A percentile compares a stretch with the other conserved stretches of the same genome.
Evolutionary conservation across 352 stramenopile genomes (phyloP).

Genomic region (Globisporangium rhizosaccharum): DNA sequence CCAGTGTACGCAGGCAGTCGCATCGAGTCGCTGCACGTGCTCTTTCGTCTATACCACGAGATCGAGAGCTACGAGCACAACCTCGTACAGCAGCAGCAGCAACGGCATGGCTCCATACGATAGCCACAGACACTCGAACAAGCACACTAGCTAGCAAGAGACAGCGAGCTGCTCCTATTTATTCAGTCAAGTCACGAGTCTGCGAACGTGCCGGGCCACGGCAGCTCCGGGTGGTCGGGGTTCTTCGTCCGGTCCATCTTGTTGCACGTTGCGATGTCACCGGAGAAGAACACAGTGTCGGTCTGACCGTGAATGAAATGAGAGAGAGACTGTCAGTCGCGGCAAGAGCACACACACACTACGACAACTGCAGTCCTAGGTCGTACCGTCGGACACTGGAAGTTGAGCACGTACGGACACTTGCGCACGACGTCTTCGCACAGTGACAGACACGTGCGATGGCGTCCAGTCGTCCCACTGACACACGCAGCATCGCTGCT

Average conservation of each 20-base stretch:
- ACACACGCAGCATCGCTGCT: slow-evolving; percentile 17
- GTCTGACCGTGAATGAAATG: slow-evolving; percentile 22
- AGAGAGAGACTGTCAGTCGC: not conserved
- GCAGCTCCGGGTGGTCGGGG: slow-evolving; percentile 51
- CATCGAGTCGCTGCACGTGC: slow-evolving; percentile 87
- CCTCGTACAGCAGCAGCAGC: slow-evolving; percentile 14
- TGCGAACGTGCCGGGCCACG: slow-evolving; percentile 76
- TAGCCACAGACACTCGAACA: slow-evolving; percentile 3
- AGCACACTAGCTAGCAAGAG: not conserved
- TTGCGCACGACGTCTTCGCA: slow-evolving; percentile 85
- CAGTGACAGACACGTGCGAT: slow-evolving; percentile 71
- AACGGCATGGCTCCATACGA: slow-evolving; percentile 7
- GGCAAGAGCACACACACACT: not conserved
- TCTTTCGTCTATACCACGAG: slow-evolving; percentile 90
- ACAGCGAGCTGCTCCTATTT: slow-evolving; percentile 4
- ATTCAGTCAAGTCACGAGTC: slow-evolving; percentile 24
- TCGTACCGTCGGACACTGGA: slow-evolving; percentile 64
- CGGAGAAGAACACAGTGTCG: slow-evolving; percentile 70
- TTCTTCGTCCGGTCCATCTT: slow-evolving; percentile 67
- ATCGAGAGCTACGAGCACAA: slow-evolving; percentile 58
- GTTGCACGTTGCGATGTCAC: slow-evolving; percentile 64
- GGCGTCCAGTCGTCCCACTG: slow-evolving; percentile 37
- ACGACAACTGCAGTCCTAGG: not conserved
- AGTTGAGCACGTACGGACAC: slow-evolving; percentile 82
- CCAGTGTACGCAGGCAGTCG: slow-evolving; percentile 79